Conservation (phyloP, 2,329 filamentous ascomycete species). For the Raffaelea albimanens region DNA sequence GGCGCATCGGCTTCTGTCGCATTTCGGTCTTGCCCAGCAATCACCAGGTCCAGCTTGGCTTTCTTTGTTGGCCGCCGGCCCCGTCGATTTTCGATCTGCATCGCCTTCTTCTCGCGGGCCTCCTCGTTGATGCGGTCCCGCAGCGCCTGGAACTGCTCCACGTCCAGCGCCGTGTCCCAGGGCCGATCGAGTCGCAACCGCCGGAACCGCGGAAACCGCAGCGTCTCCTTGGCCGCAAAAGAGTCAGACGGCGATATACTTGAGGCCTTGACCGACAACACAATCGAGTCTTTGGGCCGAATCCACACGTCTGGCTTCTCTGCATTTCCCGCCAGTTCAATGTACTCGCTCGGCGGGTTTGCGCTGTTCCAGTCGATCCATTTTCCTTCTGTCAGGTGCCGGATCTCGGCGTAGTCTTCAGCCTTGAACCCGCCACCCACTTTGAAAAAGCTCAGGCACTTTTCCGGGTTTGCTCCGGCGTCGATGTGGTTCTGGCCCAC, state of each 20-base stretch:
- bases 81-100: conserved; percentile 63
- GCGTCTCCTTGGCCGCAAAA: conserved; percentile 66
- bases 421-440: conserved; percentile 89
- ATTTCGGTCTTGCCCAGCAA: conserved; percentile 56
- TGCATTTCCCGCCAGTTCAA: conserved; percentile 73
- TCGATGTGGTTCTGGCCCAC: conserved; percentile 60
- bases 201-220: conserved; percentile 89
- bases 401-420: conserved; percentile 75
- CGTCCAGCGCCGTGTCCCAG: conserved; percentile 72
- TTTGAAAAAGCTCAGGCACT: conserved; percentile 92
- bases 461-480: conserved; percentile 53
- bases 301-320: conserved; percentile 93
- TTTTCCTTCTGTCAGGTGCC: conserved; percentile 79
- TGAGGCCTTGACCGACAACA: conserved; percentile 82
- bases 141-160: conserved; percentile 67
- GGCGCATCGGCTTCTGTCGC: conserved; percentile 27
- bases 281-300: conserved; percentile 74
- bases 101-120: conserved; percentile 58
- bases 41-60: conserved; percentile 58
- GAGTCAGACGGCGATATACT: conserved; percentile 65
- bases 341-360: conserved; percentile 65
- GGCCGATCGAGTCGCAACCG: conserved; percentile 69
- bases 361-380: conserved; percentile 79
- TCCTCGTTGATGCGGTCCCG: conserved; percentile 62
- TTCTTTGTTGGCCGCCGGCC: conserved; percentile 46